phyloP scores from a whole-genome alignment of 345 rosid genomes.

The Garcia nutans region DNA sequence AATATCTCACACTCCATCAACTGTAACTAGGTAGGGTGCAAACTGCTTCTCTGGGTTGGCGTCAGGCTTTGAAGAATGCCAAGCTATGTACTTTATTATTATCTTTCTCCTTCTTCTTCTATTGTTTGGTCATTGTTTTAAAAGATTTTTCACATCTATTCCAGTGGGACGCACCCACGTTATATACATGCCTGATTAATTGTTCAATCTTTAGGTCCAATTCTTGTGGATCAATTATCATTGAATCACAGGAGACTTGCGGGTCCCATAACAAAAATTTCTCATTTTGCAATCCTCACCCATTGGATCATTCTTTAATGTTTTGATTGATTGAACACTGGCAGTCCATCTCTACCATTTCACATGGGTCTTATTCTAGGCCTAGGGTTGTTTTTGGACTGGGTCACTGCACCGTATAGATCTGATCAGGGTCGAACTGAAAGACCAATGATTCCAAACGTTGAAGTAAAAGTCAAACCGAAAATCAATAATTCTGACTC shows the following conservation, averaged over 20 bases:
- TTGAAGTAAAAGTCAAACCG: no score
- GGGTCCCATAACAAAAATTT: background rate
- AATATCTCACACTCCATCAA: no score
- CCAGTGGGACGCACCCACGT: background rate
- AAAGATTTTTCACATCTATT: background rate
- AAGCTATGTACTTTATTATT: background rate
- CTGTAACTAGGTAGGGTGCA: no score
- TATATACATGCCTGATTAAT: no score
- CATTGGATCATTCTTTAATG: background rate
- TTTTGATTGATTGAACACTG: no score
- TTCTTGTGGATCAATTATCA: background rate
- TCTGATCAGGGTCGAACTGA: no score
- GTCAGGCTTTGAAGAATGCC: constrained; percentile 9
- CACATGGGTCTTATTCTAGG: background rate
- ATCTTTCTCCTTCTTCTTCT: background rate
- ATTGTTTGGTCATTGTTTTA: background rate
- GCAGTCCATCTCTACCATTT: background rate
- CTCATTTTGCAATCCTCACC: background rate
- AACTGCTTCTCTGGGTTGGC: background rate
- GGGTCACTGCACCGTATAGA: no score
- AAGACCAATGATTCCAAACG: no score
- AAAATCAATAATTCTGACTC: no score
- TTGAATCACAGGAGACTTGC: background rate
- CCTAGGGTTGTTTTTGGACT: no score
- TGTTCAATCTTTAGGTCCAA: background rate